phyloP scores from a whole-genome alignment of 2,329 filamentous ascomycete genomes.

The Scedosporium aurantiacum region DNA sequence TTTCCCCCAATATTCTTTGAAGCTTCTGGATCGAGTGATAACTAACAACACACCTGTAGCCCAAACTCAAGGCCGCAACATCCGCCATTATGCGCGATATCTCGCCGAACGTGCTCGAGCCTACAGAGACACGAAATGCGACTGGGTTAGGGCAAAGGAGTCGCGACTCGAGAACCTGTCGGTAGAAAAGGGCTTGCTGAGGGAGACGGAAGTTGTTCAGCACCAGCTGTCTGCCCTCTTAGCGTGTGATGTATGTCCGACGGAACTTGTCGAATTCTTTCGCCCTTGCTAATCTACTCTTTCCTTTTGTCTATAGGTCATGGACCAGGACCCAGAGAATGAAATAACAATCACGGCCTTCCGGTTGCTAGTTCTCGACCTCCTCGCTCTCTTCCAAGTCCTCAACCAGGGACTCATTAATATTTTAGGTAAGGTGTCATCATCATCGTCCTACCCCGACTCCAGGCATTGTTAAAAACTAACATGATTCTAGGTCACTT shows the following conservation, averaged over 20 bases:
- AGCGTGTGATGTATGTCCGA: constrained; percentile 70
- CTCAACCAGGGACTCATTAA: constrained; percentile 97
- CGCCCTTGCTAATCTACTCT: background rate
- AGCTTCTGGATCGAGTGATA: no score
- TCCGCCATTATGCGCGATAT: constrained; percentile 83
- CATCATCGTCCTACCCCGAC: background rate
- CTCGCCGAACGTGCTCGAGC: constrained; percentile 71
- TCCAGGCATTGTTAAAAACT: background rate
- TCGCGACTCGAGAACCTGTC: constrained; percentile 73
- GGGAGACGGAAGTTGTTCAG: constrained; percentile 87
- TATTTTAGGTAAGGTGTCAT: constrained; percentile 59
- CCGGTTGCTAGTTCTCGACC: constrained; percentile 77
- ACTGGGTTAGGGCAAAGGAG: constrained; percentile 79
- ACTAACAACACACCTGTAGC: constrained; percentile 36
- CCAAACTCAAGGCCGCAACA: constrained; percentile 90
- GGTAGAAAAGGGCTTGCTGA: constrained; percentile 82
- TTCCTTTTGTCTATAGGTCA: constrained; percentile 36
- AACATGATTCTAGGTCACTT: constrained; percentile 60
- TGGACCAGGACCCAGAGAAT: constrained; percentile 83
- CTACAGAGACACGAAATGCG: constrained; percentile 72
- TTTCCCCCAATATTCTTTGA: background rate
- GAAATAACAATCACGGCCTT: constrained; percentile 95
- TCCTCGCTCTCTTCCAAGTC: constrained; percentile 82
- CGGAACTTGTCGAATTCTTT: background rate
- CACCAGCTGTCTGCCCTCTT: constrained; percentile 75